These are phyloP conservation scores for Hysterangium stoloniferum DNA, from an alignment of 768 basidiomycete species.

Conservation along the genomic window DNA sequence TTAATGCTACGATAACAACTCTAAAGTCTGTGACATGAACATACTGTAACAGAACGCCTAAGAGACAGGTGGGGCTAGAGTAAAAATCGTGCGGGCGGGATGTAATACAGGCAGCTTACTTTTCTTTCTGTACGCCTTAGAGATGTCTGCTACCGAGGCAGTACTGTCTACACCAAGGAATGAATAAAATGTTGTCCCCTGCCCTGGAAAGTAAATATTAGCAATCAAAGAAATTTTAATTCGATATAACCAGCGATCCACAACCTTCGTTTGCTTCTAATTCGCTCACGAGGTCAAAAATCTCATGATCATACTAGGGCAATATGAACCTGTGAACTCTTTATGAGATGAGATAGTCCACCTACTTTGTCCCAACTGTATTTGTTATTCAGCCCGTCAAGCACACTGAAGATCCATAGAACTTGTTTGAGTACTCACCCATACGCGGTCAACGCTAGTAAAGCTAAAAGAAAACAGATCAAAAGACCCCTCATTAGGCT, in stretches of 20 bases:
- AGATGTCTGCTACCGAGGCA: constrained; percentile 70
- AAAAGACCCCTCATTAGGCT: constrained; percentile 41
- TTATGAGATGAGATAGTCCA: not conserved
- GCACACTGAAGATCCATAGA: not conserved
- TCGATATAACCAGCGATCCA: constrained; percentile 12
- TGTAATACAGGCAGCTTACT: constrained; percentile 61
- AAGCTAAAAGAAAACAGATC: constrained; percentile 40
- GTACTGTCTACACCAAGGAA: constrained; percentile 77
- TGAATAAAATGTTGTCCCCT: constrained; percentile 92
- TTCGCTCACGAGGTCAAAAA: constrained; percentile 85
- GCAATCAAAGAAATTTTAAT: not conserved
- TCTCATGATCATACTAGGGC: constrained; percentile 85
- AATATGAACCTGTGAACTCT: constrained; percentile 7
- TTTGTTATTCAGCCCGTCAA: constrained; percentile 9
- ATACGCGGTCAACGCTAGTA: constrained; percentile 43
- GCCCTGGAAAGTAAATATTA: constrained; percentile 37
- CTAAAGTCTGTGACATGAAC: not conserved
- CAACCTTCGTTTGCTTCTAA: constrained; percentile 74
- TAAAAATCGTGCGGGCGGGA: not conserved
- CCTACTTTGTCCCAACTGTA: constrained; percentile 14
- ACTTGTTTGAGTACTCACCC: constrained; percentile 42
- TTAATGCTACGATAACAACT: not conserved
- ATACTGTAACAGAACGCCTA: constrained; percentile 8
- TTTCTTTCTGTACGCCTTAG: constrained; percentile 86
- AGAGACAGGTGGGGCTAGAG: not conserved